Evolutionary conservation across 768 basidiomycete species (phyloP).

Genomic region (Holtermanniella nyarrowii): DNA sequence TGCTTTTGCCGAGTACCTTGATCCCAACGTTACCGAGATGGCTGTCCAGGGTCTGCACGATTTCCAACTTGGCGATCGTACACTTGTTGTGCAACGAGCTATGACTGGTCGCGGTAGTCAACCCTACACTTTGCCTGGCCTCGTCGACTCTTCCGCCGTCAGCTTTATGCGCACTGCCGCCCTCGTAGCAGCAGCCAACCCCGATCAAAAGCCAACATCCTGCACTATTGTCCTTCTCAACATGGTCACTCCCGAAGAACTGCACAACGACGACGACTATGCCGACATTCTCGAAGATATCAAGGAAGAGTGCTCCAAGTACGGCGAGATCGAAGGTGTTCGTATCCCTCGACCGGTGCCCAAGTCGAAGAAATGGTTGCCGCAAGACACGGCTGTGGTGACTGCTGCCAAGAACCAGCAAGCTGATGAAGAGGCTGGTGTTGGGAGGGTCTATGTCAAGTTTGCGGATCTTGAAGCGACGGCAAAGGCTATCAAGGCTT

Average conservation of each 20-base stretch:
- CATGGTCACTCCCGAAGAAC: slow-evolving; percentile 93
- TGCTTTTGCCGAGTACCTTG: slow-evolving; percentile 98
- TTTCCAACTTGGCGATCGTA: slow-evolving; percentile 94
- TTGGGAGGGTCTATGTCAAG: slow-evolving; percentile 92
- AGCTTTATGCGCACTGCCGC: background rate
- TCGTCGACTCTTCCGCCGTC: slow-evolving; percentile 5
- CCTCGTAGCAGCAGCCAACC: slow-evolving; percentile 14
- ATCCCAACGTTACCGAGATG: slow-evolving; percentile 76
- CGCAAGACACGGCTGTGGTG: slow-evolving; percentile 51
- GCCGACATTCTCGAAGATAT: slow-evolving; percentile 90
- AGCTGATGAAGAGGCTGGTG: slow-evolving; percentile 65
- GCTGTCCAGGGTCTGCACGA: slow-evolving; percentile 93
- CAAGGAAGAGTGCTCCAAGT: slow-evolving; percentile 45
- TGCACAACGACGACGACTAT: slow-evolving; percentile 82
- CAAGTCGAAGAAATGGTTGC: slow-evolving; percentile 62
- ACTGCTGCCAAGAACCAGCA: slow-evolving; percentile 49
- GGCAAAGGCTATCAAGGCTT: slow-evolving; percentile 61
- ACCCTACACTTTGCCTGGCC: slow-evolving; percentile 45
- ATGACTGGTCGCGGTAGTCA: slow-evolving; percentile 55
- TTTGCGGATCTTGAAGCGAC: slow-evolving; percentile 58
- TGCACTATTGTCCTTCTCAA: slow-evolving; percentile 94
- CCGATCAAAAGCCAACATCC: slow-evolving; percentile 54
- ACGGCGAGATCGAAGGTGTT: slow-evolving; percentile 36
- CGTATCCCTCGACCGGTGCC: slow-evolving; percentile 28
- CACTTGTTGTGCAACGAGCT: slow-evolving; percentile 90